Evolutionary conservation across 2,329 filamentous ascomycete genomes (phyloP), one percentile per base, ranked within the genome.

Genomic region (Colletotrichum melonis): DNA sequence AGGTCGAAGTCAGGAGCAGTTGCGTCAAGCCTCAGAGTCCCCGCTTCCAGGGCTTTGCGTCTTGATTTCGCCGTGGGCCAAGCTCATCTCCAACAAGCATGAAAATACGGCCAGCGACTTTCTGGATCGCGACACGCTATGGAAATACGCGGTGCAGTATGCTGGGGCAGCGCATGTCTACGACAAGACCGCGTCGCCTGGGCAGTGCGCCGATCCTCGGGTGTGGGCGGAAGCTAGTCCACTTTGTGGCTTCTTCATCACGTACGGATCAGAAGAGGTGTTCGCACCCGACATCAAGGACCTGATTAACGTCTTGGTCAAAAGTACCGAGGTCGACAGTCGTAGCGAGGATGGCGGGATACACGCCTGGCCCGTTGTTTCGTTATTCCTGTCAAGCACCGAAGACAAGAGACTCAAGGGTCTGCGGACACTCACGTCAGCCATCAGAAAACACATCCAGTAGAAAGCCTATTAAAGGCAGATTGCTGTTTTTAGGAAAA

Each of bases 341-440:
- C 85, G 89, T 77, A 89, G 90, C 78, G 91, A 94, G 76, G 82
- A 86, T 32, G 92, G 90, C 16, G 92, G 90, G 3, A 92, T 97
- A 71, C 94, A 97, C 81, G 94, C 92, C 12, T 97, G 94, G 95
- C 94, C 94, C 0, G 92, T 97, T 24, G 93, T 92, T 11, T 86
- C 86, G 59, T 78, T 90, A n/a, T 90, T 91, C 77, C 80, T 91
- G 32, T 86, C 88, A 57, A 84, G 82, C 59, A 84, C 84, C 30
- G 78, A 80, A n/a, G 82, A 86, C 42, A 82, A 86, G 78, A 86
- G 91, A 68, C 79, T 89, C 67, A 85, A 86, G 74, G 90, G 90
- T 3, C 78, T 92, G 75, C 82, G 82, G 75, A 79, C 82, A 60
- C 73, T 76, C 65, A 76, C 70, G 69, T 64, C 38, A 70, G 65